Percentiles rank a stretch among this genome's conserved stretches.
Evolutionary conservation across 176 grass and related monocot genomes (phyloP).

Genomic region (Alloteropsis semialata): DNA sequence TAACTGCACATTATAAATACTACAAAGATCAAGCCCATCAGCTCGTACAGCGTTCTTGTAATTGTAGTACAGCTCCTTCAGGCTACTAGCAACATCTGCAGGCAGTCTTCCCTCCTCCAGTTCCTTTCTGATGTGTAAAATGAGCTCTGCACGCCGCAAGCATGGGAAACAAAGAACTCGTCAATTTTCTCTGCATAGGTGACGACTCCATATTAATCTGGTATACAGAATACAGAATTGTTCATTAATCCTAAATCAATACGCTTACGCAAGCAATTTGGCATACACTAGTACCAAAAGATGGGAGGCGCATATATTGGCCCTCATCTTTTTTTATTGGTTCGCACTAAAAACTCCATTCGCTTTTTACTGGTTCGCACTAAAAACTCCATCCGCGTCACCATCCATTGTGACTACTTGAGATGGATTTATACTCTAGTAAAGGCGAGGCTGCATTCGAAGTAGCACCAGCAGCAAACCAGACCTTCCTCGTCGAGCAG

Average conservation of each 20-base stretch:
- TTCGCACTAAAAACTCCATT: background rate
- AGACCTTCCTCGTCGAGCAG: constrained; percentile 69
- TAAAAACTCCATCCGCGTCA: background rate
- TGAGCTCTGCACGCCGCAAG: constrained; percentile 50
- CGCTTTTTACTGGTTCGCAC: too few relatives aligned
- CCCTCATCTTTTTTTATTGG: background rate
- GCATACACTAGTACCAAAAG: background rate
- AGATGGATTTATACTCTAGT: background rate
- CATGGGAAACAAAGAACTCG: background rate
- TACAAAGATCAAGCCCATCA: background rate
- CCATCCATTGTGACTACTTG: background rate
- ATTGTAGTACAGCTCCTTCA: constrained; percentile 78
- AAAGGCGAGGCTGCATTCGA: background rate
- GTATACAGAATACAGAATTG: background rate
- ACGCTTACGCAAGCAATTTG: background rate
- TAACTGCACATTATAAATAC: background rate
- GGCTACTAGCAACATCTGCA: constrained; percentile 54
- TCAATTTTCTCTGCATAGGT: background rate
- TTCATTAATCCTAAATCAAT: background rate
- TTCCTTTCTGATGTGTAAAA: constrained; percentile 63
- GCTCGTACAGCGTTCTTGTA: constrained; percentile 71
- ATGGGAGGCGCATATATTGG: background rate
- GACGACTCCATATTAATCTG: background rate
- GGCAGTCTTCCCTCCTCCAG: constrained; percentile 64
- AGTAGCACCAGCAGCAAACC: background rate